Base-by-base conservation (phyloP, 768 basidiomycete species). In the Termitomyces sp. region DNA sequence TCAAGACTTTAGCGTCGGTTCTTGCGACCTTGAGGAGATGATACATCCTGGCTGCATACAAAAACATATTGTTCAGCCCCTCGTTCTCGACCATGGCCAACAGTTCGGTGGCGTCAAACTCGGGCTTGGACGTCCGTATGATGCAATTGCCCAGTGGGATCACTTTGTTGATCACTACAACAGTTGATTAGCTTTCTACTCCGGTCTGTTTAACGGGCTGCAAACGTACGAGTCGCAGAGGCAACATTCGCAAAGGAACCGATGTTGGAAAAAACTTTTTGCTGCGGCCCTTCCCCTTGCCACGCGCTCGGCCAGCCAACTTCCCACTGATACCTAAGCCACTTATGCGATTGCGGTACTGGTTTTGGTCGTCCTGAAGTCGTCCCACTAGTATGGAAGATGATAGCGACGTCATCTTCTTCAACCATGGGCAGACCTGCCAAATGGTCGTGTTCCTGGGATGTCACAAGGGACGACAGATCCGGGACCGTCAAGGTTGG, bases 331-430 rank as follows among this genome's bases (percentile, higher is more conserved):
- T 44, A 62, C 28, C 24, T 53, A 16, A 62, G 44, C 61, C 61
- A 62, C 24, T 44, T 48, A 51, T 62, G 61, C 3, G 57, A 40
- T 50, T 62, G 61, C 2, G 56, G 56, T 15, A 62, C 57, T 13
- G 61, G 56, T 42, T 62, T 62, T 13, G 61, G 61, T 12, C 61
- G 50, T 33, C 61, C 61, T 7, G 52, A 58, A 35, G 61, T 62
- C 13, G 61, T 62, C 39, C 61, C 59, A 32, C 56, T 62, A 16
- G 61, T 62, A 55, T 62, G 61, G 39, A 62, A 62, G 24, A 62
- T 62, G 22, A 58, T 42, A n/a, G 61, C 61, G 18, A 58, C 39
- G 12, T 62, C 57, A 18, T 58, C 46, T 2, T 58, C 61, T 13
- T 62, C 40, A 5, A 45, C 57, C 9, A 24, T 22, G 13, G 57